Base-by-base conservation (phyloP, 2,329 filamentous ascomycete genomes). In the Alternaria consortialis region DNA sequence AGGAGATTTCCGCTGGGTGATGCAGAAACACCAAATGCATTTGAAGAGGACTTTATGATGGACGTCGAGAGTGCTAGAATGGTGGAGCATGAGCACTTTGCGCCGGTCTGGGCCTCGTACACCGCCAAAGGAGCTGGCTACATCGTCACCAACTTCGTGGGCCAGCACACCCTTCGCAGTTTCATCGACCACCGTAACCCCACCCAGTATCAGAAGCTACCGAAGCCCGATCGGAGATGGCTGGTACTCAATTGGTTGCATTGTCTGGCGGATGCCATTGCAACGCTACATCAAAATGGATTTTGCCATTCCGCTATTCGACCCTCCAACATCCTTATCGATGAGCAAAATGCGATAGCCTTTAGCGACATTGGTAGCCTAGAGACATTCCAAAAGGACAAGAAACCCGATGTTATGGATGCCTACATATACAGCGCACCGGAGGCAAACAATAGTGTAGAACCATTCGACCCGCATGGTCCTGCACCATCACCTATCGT, bases 211-310 rank as follows among this genome's bases (percentile, higher is more conserved):
- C 89, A 90, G 69, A 85, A 84, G 53, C 75, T 92, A 11, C 70
- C 85, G 4, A 90, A 91, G 72, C 81, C 83, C 52, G 84, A 86
- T 40, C 83, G 89, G 27, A 84, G 88, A 34, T 80, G 82, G 46
- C 79, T 90, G 15, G 75, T 92, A 5, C 82, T 92, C 73, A 89
- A 91, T 74, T 93, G 91, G 91, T 86, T 93, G 70, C 87, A 91
- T 70, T 93, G 91, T 73, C 83, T 93, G 4, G 83, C 85, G 40
- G 89, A 92, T 73, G 88, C 90, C 1, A 73, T 93, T 15, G 86
- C 88, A 54, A 90, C 86, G 63, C 79, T 93, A 2, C 91, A 93
- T 72, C 84, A 84, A 63, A 84, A 84, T 48, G 87, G 88, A 1
- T 84, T 87, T 25, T 85, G 86, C 3, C 90, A 93, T 68, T 85